Base-by-base conservation (phyloP, 805 yeast genomes). In the Maudiozyma bulderi region DNA sequence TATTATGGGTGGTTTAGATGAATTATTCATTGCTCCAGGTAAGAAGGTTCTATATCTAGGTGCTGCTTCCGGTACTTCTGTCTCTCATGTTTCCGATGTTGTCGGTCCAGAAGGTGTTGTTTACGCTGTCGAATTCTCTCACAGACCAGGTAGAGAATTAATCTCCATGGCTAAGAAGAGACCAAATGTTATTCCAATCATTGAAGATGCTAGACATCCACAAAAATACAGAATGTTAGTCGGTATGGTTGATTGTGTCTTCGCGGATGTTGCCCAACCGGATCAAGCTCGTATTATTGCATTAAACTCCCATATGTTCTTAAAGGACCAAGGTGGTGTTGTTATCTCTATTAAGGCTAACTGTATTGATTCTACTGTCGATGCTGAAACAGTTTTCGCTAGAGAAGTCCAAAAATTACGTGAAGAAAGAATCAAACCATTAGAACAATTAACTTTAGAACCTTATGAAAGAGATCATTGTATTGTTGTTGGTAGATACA, bases 381-480 rank as follows among this genome's bases (percentile, higher is more conserved):
- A 90, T 70, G 99, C 99, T 58, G 98, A 93, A 79, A 90, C 97
- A 53, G 99, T 93, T 57, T 93, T 93, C 68, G 98, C 99, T 54
- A 87, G 98, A 78, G 99, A 93, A 77, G 97, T 93, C 52, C 97
- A 93, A 75, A 93, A 93, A 73, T 82, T 93, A 75, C 84, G 99
- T 76, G 98, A 91, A 75, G 99, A 93, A 79, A 84, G 95, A 73
- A 86, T 93, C 73, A 93, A 93, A 77, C 99, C 99, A 56, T 76
- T 90, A 67, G 99, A 93, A 76, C 99, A 93, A 79, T 82, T 93
- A 73, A 93, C 99, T 48, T 81, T 93, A 73, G 99, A 91, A 79
- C 99, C 99, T 72, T 93, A 93, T 75, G 99, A 93, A 81, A 88
- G 99, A 80, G 99, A 93, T 70, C 99, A 93, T 77, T 91, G 98